Base-by-base conservation (phyloP, 2,329 filamentous ascomycete species). In the Epichloe glyceriae region DNA sequence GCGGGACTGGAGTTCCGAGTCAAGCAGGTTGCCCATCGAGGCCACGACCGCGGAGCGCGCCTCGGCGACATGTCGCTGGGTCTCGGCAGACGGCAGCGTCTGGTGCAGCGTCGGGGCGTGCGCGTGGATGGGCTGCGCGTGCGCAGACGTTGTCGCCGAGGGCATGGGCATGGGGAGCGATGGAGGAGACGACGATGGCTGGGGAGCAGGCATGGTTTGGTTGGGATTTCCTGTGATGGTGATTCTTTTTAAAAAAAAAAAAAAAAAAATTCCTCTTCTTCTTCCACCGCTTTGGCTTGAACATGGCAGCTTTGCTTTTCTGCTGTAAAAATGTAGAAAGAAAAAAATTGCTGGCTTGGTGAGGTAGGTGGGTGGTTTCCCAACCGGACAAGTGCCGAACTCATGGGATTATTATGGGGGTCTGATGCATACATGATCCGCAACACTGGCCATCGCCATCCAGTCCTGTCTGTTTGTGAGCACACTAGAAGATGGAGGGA, bases 11-110 rank as follows among this genome's bases (percentile, higher is more conserved):
- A 90, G 76, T 60, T 85, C 77, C 44, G 74, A 69, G 69, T 88
- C 83, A 57, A 89, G 73, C 58, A 82, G 78, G 63, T 85, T 83
- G 60, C 83, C 82, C 49, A 89, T 75, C 45, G 76, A 77, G 20
- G 80, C 80, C 35, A 82, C 70, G 49, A 84, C 71, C 8, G 78
- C 79, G 33, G 70, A 65, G 55, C 80, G 78, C 39, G 80, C 79
- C 61, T 81, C 74, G 46, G 72, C 65, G 19, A 81, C 70, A 60
- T 75, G 71, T 6, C 68, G 68, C 60, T 72, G 68, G 47, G 72
- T 67, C 48, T 69, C 64, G 45, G 66, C 59, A 3, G 70, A 67
- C 2, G 71, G 71, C 11, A 73, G 66, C 46, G 64, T 67, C 4
- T 65, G 62, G 44, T 67, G 64, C 12, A 65, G 62, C 6, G 55